Base-by-base conservation (phyloP, 1,284 basidiomycete genomes). In the Tranzscheliella williamsii region DNA sequence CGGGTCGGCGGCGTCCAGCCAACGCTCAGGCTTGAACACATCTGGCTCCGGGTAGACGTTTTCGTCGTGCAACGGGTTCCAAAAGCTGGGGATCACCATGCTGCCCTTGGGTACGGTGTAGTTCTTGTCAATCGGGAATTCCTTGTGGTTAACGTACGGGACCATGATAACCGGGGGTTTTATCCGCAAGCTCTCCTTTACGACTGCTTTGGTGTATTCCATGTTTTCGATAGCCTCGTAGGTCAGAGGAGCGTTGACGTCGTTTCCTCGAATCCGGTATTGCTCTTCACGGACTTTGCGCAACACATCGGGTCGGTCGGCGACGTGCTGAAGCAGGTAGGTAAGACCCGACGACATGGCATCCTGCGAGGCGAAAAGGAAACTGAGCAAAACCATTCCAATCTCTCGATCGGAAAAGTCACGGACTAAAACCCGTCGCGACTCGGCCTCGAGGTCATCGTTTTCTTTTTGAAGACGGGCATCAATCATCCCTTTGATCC, bases 31-130 rank as follows among this genome's bases (percentile, higher is more conserved):
- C 23, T 82, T 69, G 79, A 97, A 87, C 53, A 81, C 78, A 30
- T 93, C 89, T 4, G 94, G 91, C 44, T 92, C 84, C 26, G 91
- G 89, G 82, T 89, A 98, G 45, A 92, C 85, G 35, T 83, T 82
- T 16, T 88, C 84, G 79, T 98, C 94, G 79, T 97, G 93, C 36
- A 96, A 82, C 9, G 92, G 91, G 68, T 80, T 79, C 79, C 89
- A 98, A 81, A 96, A 90, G n/a, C 90, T 90, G 2, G 94, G 94
- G 68, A 98, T 96, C 72, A 97, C 84, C 90, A 98, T 96, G 75
- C 87, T 87, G 67, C 86, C 86, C 48, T 85, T 85, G 30, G 95
- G 94, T 0, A 92, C 93, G 15, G 88, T 94, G 82, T 98, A 98
- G 73, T 89, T 85, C 17, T 85, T 81, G 39, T 86, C 83, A 80